Conservation (phyloP, 768 basidiomycete genomes). For the Russula dissimulans region DNA sequence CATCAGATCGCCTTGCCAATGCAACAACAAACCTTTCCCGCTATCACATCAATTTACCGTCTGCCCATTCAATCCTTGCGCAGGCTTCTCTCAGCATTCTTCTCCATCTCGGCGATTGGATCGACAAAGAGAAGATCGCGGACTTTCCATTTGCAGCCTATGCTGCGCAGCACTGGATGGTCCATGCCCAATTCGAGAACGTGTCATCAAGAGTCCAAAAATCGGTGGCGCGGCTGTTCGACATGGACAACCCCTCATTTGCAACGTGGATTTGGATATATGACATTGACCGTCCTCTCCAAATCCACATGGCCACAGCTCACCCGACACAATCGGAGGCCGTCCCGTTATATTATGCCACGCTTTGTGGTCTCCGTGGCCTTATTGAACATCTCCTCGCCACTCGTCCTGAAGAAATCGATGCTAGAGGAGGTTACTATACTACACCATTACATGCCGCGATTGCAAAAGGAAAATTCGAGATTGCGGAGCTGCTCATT, state of each 20-base stretch:
- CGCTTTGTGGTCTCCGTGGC: background rate
- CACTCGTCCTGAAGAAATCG: background rate
- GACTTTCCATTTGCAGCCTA: background rate
- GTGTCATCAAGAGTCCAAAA: background rate
- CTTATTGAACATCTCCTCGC: background rate
- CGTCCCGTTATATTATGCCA: background rate
- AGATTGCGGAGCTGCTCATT: background rate
- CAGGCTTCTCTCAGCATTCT: background rate
- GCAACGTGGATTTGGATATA: background rate
- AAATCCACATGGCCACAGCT: background rate
- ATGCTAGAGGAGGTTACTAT: background rate
- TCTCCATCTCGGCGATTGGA: background rate
- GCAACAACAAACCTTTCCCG: background rate
- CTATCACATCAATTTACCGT: background rate
- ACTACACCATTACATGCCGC: background rate
- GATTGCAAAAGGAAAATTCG: background rate
- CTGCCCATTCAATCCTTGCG: background rate
- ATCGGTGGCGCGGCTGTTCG: background rate
- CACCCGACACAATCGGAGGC: background rate
- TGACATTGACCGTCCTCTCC: background rate
- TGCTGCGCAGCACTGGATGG: slow-evolving; percentile 2
- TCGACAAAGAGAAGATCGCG: background rate
- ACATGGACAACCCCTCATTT: background rate
- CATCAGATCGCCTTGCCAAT: background rate
- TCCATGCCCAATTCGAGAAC: background rate